Percentiles rank a stretch among this genome's conserved stretches.
These are phyloP conservation scores for Epichloe bromicola DNA, from an alignment of 2,329 filamentous ascomycete genomes.

Conservation along the genomic window DNA sequence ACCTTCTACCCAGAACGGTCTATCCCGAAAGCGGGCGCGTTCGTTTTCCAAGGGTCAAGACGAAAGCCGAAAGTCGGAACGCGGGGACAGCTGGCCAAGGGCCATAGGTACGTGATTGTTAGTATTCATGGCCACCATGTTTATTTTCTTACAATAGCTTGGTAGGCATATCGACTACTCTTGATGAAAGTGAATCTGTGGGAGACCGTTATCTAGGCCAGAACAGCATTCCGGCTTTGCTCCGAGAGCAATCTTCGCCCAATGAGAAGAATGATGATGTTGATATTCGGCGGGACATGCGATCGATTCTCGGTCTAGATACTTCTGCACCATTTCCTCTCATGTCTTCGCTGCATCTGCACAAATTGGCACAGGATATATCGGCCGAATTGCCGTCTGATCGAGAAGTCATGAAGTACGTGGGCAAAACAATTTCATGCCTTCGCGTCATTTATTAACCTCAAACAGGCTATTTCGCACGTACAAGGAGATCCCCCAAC, in stretches of 20 bases:
- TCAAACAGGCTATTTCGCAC: conserved; percentile 43
- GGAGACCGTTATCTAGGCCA: conserved; percentile 50
- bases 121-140: not conserved
- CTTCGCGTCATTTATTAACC: conserved; percentile 5
- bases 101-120: conserved; percentile 22
- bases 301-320: conserved; percentile 51
- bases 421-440: conserved; percentile 1
- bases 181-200: conserved; percentile 42
- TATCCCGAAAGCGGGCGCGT: conserved; percentile 20
- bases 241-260: conserved; percentile 46
- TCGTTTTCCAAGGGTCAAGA: conserved; percentile 21
- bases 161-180: conserved; percentile 21
- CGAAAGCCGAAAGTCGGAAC: conserved; percentile 21
- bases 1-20: conserved; percentile 11
- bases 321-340: conserved; percentile 54
- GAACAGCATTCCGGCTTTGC: conserved; percentile 53
- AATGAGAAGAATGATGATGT: conserved; percentile 38
- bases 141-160: conserved; percentile 7
- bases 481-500: conserved; percentile 54
- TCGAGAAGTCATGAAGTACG: conserved; percentile 53
- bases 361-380: conserved; percentile 47
- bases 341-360: conserved; percentile 51
- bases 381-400: conserved; percentile 49
- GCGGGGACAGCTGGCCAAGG: conserved; percentile 29
- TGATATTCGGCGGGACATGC: conserved; percentile 51